Conservation (phyloP, 768 basidiomycete species). For the Floccularia luteovirens region DNA sequence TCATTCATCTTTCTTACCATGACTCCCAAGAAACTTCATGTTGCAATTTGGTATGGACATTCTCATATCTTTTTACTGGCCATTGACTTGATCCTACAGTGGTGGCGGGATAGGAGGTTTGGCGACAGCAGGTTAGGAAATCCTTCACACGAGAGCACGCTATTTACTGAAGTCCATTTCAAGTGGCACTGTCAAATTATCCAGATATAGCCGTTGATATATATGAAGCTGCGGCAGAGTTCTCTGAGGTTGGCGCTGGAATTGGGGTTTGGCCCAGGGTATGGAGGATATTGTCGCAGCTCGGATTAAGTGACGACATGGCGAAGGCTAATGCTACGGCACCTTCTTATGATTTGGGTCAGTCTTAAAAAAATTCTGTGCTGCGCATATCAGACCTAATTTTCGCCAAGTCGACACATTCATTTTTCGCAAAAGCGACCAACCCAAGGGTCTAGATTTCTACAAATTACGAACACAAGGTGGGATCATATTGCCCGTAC, state of each 20-base stretch:
- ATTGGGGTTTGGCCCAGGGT: slow-evolving; percentile 32
- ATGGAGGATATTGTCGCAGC: slow-evolving; percentile 29
- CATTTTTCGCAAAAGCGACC: slow-evolving; percentile 17
- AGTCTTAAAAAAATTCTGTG: background rate
- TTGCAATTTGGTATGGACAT: slow-evolving; percentile 7
- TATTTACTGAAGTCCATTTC: background rate
- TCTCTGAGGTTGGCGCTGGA: slow-evolving; percentile 37
- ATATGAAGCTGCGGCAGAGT: slow-evolving; percentile 33
- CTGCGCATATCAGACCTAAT: slow-evolving; percentile 5
- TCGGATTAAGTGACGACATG: slow-evolving; percentile 31
- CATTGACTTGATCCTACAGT: slow-evolving; percentile 7
- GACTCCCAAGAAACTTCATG: slow-evolving; percentile 4
- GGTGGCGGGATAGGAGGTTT: slow-evolving; percentile 26
- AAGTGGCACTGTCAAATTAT: slow-evolving; percentile 17
- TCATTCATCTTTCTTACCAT: background rate
- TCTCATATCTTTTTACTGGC: background rate
- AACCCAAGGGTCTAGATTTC: slow-evolving; percentile 10
- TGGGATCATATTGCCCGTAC: background rate
- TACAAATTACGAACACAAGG: slow-evolving; percentile 14
- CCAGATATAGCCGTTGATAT: slow-evolving; percentile 31
- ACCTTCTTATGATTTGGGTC: slow-evolving; percentile 15
- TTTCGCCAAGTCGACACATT: slow-evolving; percentile 12
- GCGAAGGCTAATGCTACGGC: slow-evolving; percentile 12
- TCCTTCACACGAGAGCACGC: slow-evolving; percentile 4
- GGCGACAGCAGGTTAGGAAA: slow-evolving; percentile 14